Conservation (phyloP, 2,329 filamentous ascomycete genomes). For the Fusarium redolens region DNA sequence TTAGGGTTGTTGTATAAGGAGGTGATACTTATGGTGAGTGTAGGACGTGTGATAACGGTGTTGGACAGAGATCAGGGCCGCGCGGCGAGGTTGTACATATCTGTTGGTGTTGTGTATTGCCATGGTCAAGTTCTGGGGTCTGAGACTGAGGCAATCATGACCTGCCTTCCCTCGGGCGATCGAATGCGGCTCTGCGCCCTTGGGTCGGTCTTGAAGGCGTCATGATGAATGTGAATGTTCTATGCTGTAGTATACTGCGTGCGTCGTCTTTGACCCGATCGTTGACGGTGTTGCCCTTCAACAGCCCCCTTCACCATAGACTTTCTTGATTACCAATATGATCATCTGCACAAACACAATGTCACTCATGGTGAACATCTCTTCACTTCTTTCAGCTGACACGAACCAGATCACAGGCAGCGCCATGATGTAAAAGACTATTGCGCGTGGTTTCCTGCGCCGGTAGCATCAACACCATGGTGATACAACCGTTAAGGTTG, state of each 20-base stretch:
- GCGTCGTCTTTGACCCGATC: neutral
- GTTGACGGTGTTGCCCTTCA: neutral
- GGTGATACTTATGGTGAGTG: neutral
- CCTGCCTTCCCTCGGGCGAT: neutral
- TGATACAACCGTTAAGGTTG: slow-evolving; percentile 21
- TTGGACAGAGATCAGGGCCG: slow-evolving; percentile 15
- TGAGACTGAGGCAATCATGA: neutral
- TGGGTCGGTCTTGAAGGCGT: too few species aligned
- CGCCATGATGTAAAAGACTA: neutral
- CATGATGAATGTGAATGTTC: too few species aligned
- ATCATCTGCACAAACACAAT: too few species aligned
- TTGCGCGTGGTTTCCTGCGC: neutral
- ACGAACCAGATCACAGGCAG: neutral
- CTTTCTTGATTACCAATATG: neutral
- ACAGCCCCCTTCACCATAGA: neutral
- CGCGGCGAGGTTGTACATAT: slow-evolving; percentile 22
- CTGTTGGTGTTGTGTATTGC: neutral
- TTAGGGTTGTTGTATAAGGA: neutral
- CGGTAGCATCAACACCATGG: neutral
- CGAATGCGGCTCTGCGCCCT: neutral
- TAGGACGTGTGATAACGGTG: neutral
- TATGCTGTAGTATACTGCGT: neutral
- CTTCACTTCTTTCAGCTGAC: neutral
- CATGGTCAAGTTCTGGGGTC: neutral
- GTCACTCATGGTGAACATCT: neutral